phyloP scores from a whole-genome alignment of 2,329 filamentous ascomycete species.

The Phialophora chinensis region DNA sequence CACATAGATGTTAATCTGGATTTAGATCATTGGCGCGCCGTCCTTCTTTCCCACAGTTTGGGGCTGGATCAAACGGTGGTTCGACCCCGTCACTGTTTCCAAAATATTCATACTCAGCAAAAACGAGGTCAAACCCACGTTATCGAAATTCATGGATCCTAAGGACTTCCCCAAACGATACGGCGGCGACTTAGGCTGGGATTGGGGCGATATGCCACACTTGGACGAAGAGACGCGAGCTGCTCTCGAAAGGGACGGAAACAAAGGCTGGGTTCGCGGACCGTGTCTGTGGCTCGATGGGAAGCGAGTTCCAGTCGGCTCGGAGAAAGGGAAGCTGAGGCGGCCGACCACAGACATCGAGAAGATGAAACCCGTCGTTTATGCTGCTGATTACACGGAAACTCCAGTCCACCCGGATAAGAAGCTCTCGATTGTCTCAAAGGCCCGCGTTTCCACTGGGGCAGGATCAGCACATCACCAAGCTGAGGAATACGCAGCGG shows the following conservation, averaged over 20 bases:
- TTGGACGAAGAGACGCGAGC: constrained; percentile 63
- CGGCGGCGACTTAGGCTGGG: constrained; percentile 82
- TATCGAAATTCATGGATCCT: constrained; percentile 80
- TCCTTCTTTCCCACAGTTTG: constrained; percentile 83
- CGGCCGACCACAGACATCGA: constrained; percentile 32
- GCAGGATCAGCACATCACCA: constrained; percentile 29
- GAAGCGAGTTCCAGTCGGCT: constrained; percentile 38
- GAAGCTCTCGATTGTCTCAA: constrained; percentile 21
- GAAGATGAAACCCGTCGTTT: constrained; percentile 36
- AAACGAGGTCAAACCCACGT: constrained; percentile 74
- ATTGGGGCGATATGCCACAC: constrained; percentile 75
- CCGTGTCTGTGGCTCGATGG: constrained; percentile 40
- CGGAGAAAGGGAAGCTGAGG: constrained; percentile 38
- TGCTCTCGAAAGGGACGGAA: constrained; percentile 37
- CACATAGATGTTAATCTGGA: neutral
- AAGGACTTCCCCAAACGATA: constrained; percentile 87
- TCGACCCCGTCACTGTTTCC: constrained; percentile 87
- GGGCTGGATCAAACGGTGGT: constrained; percentile 91
- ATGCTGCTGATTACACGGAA: constrained; percentile 39
- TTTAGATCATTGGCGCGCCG: constrained; percentile 82
- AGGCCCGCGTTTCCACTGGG: constrained; percentile 12
- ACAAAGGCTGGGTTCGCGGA: constrained; percentile 39
- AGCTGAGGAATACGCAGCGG: constrained; percentile 26
- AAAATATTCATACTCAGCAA: constrained; percentile 91
- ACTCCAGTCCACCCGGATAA: constrained; percentile 35